A percentile compares a stretch with the other conserved stretches of the same genome.
Conservation (phyloP, 139 green algal species). For the Closterium sp. region DNA sequence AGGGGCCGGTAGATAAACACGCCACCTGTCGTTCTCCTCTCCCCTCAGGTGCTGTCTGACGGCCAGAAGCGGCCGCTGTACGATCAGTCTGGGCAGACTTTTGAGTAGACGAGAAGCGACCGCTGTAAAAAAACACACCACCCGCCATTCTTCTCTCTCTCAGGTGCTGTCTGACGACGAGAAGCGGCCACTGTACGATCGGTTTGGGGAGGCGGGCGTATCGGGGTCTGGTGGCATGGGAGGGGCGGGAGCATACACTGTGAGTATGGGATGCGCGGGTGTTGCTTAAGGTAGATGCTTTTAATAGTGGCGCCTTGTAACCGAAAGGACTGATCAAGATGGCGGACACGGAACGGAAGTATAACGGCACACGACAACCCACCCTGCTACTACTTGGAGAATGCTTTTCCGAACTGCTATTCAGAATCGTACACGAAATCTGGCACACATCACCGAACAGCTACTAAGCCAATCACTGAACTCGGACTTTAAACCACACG, state of each 20-base stretch:
- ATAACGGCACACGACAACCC: no score
- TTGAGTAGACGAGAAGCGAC: not conserved
- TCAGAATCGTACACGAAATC: not conserved
- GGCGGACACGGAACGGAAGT: not conserved
- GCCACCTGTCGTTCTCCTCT: no score
- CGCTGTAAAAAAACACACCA: no score
- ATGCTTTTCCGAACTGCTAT: no score
- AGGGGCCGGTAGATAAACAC: no score
- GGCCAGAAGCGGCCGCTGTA: conserved; percentile 42
- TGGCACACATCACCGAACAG: not conserved
- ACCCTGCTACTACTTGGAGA: no score
- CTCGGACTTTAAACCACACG: not conserved
- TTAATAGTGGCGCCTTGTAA: no score
- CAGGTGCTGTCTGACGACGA: conserved; percentile 92
- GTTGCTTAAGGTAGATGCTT: no score
- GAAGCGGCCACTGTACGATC: conserved; percentile 94
- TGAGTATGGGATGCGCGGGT: not conserved
- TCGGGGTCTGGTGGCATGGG: conserved; percentile 62
- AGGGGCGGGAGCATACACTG: conserved; percentile 3
- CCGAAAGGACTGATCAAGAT: not conserved
- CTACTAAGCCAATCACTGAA: not conserved
- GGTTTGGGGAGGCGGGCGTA: conserved; percentile 91
- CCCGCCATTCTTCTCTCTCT: not conserved
- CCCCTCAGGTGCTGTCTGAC: conserved; percentile 11
- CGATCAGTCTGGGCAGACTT: no score